Evolutionary conservation across 352 stramenopile genomes (phyloP).

Genomic region (Phytophthora tubulina): DNA sequence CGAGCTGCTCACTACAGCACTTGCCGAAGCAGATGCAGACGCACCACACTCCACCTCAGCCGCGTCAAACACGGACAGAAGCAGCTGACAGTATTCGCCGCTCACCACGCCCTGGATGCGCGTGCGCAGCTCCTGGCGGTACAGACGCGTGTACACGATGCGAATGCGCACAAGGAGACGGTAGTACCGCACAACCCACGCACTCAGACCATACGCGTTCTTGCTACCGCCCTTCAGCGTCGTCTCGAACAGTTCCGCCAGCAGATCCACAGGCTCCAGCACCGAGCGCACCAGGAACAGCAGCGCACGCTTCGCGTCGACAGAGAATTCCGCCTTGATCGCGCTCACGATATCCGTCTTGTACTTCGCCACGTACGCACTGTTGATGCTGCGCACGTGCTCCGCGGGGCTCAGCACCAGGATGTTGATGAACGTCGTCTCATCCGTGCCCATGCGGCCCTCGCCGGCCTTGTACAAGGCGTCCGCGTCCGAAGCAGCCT

Average conservation of each 20-base stretch:
- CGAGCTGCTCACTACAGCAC: background rate
- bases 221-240: conserved; percentile 52
- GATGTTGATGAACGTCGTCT: conserved; percentile 63
- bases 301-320: conserved; percentile 49
- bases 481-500: conserved; percentile 59
- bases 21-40: conserved; percentile 12
- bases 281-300: conserved; percentile 48
- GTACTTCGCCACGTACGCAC: conserved; percentile 59
- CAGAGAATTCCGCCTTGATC: conserved; percentile 62
- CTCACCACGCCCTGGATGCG: conserved; percentile 35
- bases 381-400: conserved; percentile 63
- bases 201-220: conserved; percentile 32
- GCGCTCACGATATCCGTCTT: conserved; percentile 57
- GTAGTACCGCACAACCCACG: conserved; percentile 45
- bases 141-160: conserved; percentile 62
- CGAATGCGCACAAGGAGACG: conserved; percentile 47
- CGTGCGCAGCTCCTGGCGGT: conserved; percentile 50
- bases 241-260: conserved; percentile 50
- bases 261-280: conserved; percentile 39
- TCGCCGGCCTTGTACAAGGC: conserved; percentile 74
- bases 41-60: conserved; percentile 27
- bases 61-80: conserved; percentile 36
- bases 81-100: conserved; percentile 35
- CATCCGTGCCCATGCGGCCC: conserved; percentile 67
- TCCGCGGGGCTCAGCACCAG: conserved; percentile 49